Base-by-base conservation (phyloP, 2,329 filamentous ascomycete species). In the Arthrobotrys sinensis region DNA sequence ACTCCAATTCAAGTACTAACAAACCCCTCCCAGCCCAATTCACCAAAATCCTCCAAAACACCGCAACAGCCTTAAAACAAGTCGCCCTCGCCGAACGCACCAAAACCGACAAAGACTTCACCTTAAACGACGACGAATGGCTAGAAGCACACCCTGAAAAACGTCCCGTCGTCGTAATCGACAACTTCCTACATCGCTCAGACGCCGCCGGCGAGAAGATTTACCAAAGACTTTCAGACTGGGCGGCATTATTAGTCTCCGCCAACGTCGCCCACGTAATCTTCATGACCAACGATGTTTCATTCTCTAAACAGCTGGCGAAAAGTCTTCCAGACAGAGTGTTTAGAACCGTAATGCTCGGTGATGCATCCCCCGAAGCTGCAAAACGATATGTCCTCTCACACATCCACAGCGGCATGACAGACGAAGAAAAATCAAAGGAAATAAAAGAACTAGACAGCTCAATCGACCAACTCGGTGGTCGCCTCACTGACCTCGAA, bases 401-500 rank as follows among this genome's bases (percentile, higher is more conserved):
- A 46, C 92, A 97, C 79, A 86, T 98, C 32, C 89, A 91, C 38
- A 69, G 55, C 24, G 76, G 76, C 0, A 79, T 69, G 75, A 50
- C 60, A 1, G 75, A 78, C 14, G 62, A 73, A 21, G 68, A 85
- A 85, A 77, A 80, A 68, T 45, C 48, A 3, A 53, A 60, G 24
- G 76, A 79, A 63, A 73, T 79, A 16, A 84, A 86, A 0, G 92
- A 94, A 79, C 88, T 99, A 1, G 94, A 97, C 82, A 88, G 88
- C 32, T 94, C 92, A 81, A 96, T 98, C 80, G 88, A 90, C 32
- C 88, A 91, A 0, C 88, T 99, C 0, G 96, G 96, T 21, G 96
- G 96, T 1, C 92, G 96, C 2, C 88, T 99, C n/a, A 97, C 94
- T 0, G 96, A 99, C 82, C 90, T 99, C 19, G 95, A 98, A 83